Base-by-base conservation (phyloP, 1,139 yeast genomes). In the Kodamaea sp. region DNA sequence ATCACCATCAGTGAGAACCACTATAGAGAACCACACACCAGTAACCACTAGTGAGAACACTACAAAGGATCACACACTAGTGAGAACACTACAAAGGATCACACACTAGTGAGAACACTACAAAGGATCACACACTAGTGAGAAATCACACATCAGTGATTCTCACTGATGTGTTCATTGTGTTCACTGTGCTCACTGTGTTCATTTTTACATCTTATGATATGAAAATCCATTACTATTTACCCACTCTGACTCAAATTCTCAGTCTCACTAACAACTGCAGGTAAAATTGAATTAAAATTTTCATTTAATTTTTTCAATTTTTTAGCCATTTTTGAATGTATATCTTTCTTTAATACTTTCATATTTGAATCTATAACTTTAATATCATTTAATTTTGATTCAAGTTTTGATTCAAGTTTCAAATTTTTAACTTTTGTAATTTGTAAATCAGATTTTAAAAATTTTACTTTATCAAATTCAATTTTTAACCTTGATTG, bases 261-360 rank as follows among this genome's bases (percentile, higher is more conserved):
- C 32, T 49, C 49, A 5, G 50, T 47, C 32, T 50, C 52, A 31
- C 49, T 54, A 24, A 54, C 48, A 10, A 71, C 59, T 31, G 53
- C 58, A 4, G 73, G 73, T 31, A 70, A 52, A 22, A 70, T 64
- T 7, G 58, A 47, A 33, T 69, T 74, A 41, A 62, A 67, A 39
- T 65, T 63, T 31, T 70, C 76, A 40, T 63, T 60, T 24, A 64
- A 54, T 42, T 54, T 58, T 37, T 55, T 59, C 27, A 58, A 58
- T 40, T 63, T 52, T 44, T 58, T 60, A 29, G 57, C 56, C 35
- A 68, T 49, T 46, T 61, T 65, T 9, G 42, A 47, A 29, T 55
- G 39, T 27, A 64, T 48, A 29, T 60, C 61, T 48, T 60, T 65
- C 41, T 63, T 64, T 32, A 63, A 51, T 20, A 45, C 47, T 39